Percentiles rank a stretch among this genome's conserved stretches.
These are phyloP conservation scores for Dothiorella sarmentorum DNA, from an alignment of 2,329 filamentous ascomycete genomes.

Conservation along the genomic window DNA sequence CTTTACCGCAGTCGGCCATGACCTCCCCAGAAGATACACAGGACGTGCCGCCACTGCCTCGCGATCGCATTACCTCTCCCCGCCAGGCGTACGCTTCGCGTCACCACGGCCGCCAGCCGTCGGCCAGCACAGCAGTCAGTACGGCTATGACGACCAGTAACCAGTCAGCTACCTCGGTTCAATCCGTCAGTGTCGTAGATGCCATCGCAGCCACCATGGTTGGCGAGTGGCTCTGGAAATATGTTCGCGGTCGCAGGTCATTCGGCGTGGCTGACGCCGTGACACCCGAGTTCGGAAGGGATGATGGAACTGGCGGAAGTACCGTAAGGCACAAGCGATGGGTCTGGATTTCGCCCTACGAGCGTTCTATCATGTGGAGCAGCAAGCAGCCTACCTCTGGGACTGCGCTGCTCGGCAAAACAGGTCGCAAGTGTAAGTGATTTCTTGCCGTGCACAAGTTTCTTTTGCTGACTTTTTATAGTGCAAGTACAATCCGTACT, in stretches of 20 bases:
- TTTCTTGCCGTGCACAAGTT: background rate
- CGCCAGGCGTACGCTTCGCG: slow-evolving; percentile 41
- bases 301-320: slow-evolving; percentile 44
- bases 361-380: slow-evolving; percentile 95
- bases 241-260: slow-evolving; percentile 81
- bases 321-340: slow-evolving; percentile 84
- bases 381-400: slow-evolving; percentile 92
- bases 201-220: slow-evolving; percentile 98
- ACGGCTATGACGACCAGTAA: slow-evolving; percentile 3
- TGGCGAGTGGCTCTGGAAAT: slow-evolving; percentile 95
- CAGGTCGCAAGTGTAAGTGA: slow-evolving; percentile 84
- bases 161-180: slow-evolving; percentile 50
- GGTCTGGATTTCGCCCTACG: slow-evolving; percentile 98
- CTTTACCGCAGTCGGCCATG: slow-evolving; percentile 1
- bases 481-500: slow-evolving; percentile 94
- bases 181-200: slow-evolving; percentile 81
- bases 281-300: slow-evolving; percentile 53
- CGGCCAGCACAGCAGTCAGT: slow-evolving; percentile 57
- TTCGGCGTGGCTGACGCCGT: slow-evolving; percentile 73
- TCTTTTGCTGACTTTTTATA: slow-evolving; percentile 44
- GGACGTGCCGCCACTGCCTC: slow-evolving; percentile 65
- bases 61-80: slow-evolving; percentile 63
- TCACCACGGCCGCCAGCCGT: slow-evolving; percentile 49
- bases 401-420: slow-evolving; percentile 86
- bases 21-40: slow-evolving; percentile 59